Evolutionary conservation across 2,329 filamentous ascomycete genomes (phyloP), one percentile per base, ranked within the genome.

Genomic region (Colletotrichum tamarilloi): DNA sequence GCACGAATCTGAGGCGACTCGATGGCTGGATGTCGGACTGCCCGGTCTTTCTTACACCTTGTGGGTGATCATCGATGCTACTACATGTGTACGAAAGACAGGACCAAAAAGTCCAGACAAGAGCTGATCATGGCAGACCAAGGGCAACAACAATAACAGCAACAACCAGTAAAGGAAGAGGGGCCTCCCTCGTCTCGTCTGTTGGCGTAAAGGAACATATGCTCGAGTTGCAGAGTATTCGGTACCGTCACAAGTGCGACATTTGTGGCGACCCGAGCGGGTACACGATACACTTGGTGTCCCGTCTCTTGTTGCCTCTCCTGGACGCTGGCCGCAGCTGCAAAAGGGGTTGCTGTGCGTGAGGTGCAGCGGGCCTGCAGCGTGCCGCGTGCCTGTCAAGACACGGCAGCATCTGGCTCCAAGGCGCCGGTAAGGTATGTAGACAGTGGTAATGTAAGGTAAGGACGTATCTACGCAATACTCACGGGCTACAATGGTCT

Each of bases 271-370:
- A 53, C 62, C 28, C 14, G 28, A 64, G 59, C 67, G 67, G 49
- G 67, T 68, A 56, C 46, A 28, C 67, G 35, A 56, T 63, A 68
- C 67, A 49, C 19, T 56, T 56, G 28, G 14, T 68, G 66, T 64
- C 52, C 52, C 52, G 28, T 55, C 58, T 56, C 42, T 28, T 35
- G 8, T 63, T 11, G 28, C 49, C 59, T 49, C 59, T 56, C 46
- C 26, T n/a, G 67, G 59, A 46, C 42, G 42, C 19, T 64, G 22
- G 49, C 49, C 19, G 42, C 42, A 28, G 35, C n/a, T 12, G 42
- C 7, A n/a, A 49, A n/a, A n/a, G 19, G n/a, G 60, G 46, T 38
- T 26, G 24, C 49, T 64, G 35, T 52, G 19, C 60, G 56, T 68
- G 58, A 24, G 49, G 38, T 42, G 38, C 38, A 5, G 38, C 32